Conservation (phyloP, 2,329 filamentous ascomycete genomes). For the Penicillium decumbens region DNA sequence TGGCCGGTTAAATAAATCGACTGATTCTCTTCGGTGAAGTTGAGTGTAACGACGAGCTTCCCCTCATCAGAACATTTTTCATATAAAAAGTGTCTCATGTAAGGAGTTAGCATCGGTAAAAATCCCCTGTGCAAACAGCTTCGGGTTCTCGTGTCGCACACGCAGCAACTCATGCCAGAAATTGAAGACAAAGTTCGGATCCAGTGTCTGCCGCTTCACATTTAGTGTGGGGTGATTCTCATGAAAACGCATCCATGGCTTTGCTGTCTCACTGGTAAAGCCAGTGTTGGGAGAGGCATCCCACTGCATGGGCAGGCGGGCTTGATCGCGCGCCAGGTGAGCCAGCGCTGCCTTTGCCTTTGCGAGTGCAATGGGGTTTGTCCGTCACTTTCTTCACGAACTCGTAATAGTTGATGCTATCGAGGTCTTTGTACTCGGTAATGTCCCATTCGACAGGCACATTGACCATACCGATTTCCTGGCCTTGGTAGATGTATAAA, state of each 20-base stretch:
- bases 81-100: constrained; percentile 46
- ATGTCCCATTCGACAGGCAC: constrained; percentile 49
- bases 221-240: constrained; percentile 42
- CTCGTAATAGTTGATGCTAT: constrained; percentile 49
- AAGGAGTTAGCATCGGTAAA: constrained; percentile 52
- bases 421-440: constrained; percentile 41
- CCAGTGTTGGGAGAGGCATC: constrained; percentile 53
- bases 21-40: constrained; percentile 44
- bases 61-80: constrained; percentile 34
- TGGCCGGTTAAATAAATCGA: constrained; percentile 22
- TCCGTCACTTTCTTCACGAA: constrained; percentile 26
- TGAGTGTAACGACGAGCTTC: constrained; percentile 42
- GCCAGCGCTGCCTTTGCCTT: constrained; percentile 51
- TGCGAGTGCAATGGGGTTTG: constrained; percentile 41
- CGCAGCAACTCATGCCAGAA: constrained; percentile 57
- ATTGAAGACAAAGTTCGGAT: constrained; percentile 48
- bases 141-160: constrained; percentile 53
- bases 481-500: constrained; percentile 57
- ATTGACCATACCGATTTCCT: constrained; percentile 60
- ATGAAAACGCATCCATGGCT: constrained; percentile 59
- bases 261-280: constrained; percentile 51
- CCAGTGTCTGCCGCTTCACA: constrained; percentile 50
- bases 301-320: constrained; percentile 67
- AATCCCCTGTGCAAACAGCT: constrained; percentile 59
- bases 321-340: constrained; percentile 56